Conservation (phyloP, 495 filamentous ascomycete species). For the Bacidia rubella region DNA sequence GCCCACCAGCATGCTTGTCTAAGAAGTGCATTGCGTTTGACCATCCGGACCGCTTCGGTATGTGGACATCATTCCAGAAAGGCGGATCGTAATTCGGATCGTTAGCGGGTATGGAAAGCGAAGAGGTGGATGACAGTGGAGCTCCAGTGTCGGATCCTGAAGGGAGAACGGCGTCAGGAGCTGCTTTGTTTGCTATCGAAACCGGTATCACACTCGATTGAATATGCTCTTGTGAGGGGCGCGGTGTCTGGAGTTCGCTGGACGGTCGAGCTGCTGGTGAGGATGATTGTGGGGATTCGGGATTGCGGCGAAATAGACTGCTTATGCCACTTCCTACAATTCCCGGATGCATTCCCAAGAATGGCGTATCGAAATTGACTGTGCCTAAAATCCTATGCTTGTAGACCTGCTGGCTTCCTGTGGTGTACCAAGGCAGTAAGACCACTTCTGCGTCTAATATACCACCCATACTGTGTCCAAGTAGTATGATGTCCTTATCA, state of each 20-base stretch:
- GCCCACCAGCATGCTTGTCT: constrained; percentile 58
- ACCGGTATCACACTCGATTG: neutral
- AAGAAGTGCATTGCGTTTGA: constrained; percentile 61
- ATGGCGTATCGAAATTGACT: constrained; percentile 75
- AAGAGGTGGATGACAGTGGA: neutral
- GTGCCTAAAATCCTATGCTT: constrained; percentile 72
- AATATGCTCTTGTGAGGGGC: neutral
- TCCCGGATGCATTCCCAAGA: constrained; percentile 80
- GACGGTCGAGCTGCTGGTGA: neutral
- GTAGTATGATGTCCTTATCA: constrained; percentile 64
- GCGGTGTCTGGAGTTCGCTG: neutral
- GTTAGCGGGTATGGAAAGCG: constrained; percentile 9
- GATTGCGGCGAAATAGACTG: constrained; percentile 56
- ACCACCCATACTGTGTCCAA: constrained; percentile 89
- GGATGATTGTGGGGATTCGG: constrained; percentile 21
- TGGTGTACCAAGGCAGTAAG: constrained; percentile 36
- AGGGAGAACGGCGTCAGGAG: neutral
- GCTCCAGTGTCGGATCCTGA: neutral
- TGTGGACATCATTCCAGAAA: constrained; percentile 57
- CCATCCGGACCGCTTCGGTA: constrained; percentile 51
- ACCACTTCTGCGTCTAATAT: constrained; percentile 69
- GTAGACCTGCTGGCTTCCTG: constrained; percentile 12
- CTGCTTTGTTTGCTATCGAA: neutral
- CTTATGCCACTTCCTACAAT: constrained; percentile 66
- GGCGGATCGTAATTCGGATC: constrained; percentile 61